phyloP scores from a whole-genome alignment of 225 moss, liverwort and hornwort genomes.

The Physcomitrellopsis africana region DNA sequence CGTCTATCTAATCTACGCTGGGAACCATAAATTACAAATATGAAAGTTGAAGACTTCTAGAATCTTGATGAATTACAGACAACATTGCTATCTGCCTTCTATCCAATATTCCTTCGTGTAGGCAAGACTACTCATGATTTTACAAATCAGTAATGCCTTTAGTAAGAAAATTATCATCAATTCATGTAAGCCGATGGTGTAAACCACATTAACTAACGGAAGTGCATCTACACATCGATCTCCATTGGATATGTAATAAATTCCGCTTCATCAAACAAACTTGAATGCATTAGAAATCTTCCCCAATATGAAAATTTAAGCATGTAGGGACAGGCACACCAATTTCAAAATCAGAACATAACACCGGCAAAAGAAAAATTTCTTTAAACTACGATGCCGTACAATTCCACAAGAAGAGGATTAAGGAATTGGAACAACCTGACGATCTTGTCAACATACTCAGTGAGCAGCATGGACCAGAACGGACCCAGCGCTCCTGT shows the following conservation, averaged over 20 bases:
- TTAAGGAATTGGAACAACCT: constrained; percentile 44
- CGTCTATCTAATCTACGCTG: not conserved
- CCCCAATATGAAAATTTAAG: not conserved
- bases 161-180: not conserved
- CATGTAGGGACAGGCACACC: not conserved
- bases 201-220: constrained; percentile 19
- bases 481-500: constrained; percentile 82
- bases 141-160: not conserved
- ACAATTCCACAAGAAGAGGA: not conserved
- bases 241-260: not conserved
- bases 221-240: not conserved
- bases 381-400: not conserved
- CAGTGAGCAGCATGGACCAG: constrained; percentile 69
- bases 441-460: constrained; percentile 90
- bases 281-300: too few relatives aligned
- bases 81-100: not conserved
- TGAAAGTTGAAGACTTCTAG: constrained; percentile 2
- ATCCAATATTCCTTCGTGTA: not conserved
- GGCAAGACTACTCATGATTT: not conserved
- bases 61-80: not conserved
- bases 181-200: not conserved
- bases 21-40: not conserved
- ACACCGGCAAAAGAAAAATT: not conserved
- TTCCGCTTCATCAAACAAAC: too few relatives aligned
- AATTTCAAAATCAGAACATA: not conserved